Evolutionary conservation across 129 eudicot genomes (phyloP).

Genomic region (Oenanthe sinensis): DNA sequence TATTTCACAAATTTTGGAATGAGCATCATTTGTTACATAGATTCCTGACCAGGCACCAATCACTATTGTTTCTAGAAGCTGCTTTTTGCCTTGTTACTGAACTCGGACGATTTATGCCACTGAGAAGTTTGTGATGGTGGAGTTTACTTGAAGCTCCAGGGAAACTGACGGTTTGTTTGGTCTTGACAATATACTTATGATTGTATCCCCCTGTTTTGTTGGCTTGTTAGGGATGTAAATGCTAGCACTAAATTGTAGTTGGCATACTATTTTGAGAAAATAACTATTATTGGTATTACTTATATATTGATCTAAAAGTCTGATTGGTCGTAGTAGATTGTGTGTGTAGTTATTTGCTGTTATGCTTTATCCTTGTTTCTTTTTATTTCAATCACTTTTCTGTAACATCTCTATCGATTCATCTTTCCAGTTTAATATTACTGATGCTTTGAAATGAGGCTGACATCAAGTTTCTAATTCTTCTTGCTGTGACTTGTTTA

Average conservation of each 20-base stretch:
- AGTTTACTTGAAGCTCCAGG: not conserved
- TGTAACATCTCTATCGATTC: not conserved
- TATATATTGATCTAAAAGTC: not conserved
- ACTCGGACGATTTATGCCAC: not conserved
- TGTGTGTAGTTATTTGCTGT: not conserved
- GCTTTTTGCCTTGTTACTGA: not conserved
- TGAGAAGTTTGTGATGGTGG: not conserved
- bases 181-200: not conserved
- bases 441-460: not conserved
- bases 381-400: not conserved
- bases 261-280: not conserved
- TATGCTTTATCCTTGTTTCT: not conserved
- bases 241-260: not conserved
- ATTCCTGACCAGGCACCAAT: not conserved
- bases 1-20: not conserved
- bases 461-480: not conserved
- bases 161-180: not conserved
- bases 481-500: slow-evolving; percentile 13
- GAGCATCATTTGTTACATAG: not conserved
- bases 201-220: not conserved
- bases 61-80: not conserved
- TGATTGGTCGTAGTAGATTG: not conserved
- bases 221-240: not conserved
- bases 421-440: not conserved
- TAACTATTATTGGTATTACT: not conserved